Conservation (phyloP, 164 flowering plant species). For the Stephania yunnanensis region DNA sequence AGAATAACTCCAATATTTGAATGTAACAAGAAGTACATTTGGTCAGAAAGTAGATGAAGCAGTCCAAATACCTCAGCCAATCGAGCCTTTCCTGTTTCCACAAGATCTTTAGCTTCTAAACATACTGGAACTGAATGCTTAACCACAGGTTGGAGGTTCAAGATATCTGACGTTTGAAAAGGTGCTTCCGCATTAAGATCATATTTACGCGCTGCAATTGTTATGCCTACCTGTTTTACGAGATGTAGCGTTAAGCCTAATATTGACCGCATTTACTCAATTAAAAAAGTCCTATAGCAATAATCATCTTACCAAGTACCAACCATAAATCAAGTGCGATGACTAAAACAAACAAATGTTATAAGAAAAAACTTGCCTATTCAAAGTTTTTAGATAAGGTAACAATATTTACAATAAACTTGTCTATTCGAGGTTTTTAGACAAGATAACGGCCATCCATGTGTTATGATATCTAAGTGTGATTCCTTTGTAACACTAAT, state of each 20-base stretch:
- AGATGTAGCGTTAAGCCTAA: neutral
- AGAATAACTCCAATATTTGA: neutral
- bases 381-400: neutral
- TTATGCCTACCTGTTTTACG: slow-evolving; percentile 64
- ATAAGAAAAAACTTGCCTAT: neutral
- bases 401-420: too few species aligned
- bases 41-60: neutral
- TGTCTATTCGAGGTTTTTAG: neutral
- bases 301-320: neutral
- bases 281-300: neutral
- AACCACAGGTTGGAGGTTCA: slow-evolving; percentile 83
- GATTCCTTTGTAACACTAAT: neutral
- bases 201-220: slow-evolving; percentile 74
- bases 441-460: neutral
- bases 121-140: slow-evolving; percentile 93
- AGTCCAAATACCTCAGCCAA: slow-evolving; percentile 71
- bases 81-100: slow-evolving; percentile 85
- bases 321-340: neutral
- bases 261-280: neutral
- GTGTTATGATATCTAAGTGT: neutral
- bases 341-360: neutral
- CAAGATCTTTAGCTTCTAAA: slow-evolving; percentile 88
- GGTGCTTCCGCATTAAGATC: slow-evolving; percentile 61
- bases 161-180: slow-evolving; percentile 71
- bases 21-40: neutral